Percentiles rank a stretch among this genome's conserved stretches.
phyloP scores from a whole-genome alignment of 768 basidiomycete genomes.

The Rhodotorula diobovata region DNA sequence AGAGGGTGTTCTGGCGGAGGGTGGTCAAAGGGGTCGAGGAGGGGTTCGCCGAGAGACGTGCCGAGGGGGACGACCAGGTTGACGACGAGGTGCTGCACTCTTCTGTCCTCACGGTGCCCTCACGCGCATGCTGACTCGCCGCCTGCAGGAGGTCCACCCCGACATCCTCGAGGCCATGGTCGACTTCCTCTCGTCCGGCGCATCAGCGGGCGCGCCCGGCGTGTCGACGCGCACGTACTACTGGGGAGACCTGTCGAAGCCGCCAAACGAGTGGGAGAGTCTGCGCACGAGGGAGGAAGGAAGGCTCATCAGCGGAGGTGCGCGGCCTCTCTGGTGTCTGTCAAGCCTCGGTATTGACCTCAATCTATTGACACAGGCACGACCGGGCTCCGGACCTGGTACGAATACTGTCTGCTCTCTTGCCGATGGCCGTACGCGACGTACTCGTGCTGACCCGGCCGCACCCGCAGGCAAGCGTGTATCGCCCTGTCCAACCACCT shows the following conservation, averaged over 20 bases:
- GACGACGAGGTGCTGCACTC: slow-evolving; percentile 29
- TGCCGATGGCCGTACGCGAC: too few species aligned
- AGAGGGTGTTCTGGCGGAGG: slow-evolving; percentile 24
- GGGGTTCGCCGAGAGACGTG: slow-evolving; percentile 10
- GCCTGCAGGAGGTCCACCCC: slow-evolving; percentile 24
- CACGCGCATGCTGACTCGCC: too few species aligned
- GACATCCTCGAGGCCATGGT: slow-evolving; percentile 32
- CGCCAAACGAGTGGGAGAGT: background rate
- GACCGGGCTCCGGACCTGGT: slow-evolving; percentile 33
- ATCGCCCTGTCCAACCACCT: slow-evolving; percentile 36
- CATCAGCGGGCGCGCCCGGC: background rate
- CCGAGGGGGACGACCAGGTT: background rate
- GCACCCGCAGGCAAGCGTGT: slow-evolving; percentile 32
- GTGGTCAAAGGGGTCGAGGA: slow-evolving; percentile 21
- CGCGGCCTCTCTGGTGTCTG: background rate
- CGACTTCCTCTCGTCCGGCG: slow-evolving; percentile 14
- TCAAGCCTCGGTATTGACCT: too few species aligned
- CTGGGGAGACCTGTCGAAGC: slow-evolving; percentile 7
- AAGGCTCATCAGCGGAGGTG: slow-evolving; percentile 32
- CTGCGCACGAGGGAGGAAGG: slow-evolving; percentile 28
- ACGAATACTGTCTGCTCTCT: too few species aligned
- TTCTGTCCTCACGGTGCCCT: background rate
- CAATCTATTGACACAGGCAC: slow-evolving; percentile 1
- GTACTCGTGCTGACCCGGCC: background rate
- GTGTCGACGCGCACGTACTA: slow-evolving; percentile 23